These are phyloP conservation scores for Cucurbitaria berberidis DNA, from an alignment of 2,329 filamentous ascomycete genomes.

Conservation along the genomic window DNA sequence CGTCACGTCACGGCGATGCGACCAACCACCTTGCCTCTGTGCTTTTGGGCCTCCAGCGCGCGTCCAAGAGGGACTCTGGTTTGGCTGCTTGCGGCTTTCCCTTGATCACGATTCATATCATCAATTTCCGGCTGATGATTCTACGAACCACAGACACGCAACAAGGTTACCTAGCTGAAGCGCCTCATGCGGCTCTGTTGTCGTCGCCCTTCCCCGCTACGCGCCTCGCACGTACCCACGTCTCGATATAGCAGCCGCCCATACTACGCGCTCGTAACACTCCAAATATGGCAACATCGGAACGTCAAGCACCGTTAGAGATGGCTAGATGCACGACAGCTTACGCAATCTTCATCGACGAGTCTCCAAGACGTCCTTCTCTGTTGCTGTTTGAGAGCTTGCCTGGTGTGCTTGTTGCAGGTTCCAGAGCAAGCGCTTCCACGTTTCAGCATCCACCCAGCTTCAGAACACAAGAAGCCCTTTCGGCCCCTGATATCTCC, in stretches of 20 bases:
- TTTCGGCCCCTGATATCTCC: constrained; percentile 3
- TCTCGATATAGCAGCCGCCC: constrained; percentile 35
- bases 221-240: constrained; percentile 28
- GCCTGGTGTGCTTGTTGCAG: constrained; percentile 15
- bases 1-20: constrained; percentile 29
- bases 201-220: constrained; percentile 20
- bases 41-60: constrained; percentile 15
- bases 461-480: constrained; percentile 9
- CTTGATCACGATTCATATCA: constrained; percentile 1
- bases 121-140: neutral
- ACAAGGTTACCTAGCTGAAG: constrained; percentile 12
- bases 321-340: constrained; percentile 20
- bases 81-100: constrained; percentile 5
- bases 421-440: constrained; percentile 21
- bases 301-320: constrained; percentile 17
- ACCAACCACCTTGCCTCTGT: constrained; percentile 23
- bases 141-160: neutral
- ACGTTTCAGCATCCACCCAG: constrained; percentile 27
- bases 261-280: constrained; percentile 37
- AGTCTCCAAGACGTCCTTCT: constrained; percentile 7
- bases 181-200: constrained; percentile 42
- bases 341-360: constrained; percentile 21
- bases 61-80: constrained; percentile 16
- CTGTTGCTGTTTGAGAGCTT: constrained; percentile 12
- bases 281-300: constrained; percentile 26